phyloP scores from a whole-genome alignment of 192 early-diverging fungal genomes.

The Gigaspora rosea region DNA sequence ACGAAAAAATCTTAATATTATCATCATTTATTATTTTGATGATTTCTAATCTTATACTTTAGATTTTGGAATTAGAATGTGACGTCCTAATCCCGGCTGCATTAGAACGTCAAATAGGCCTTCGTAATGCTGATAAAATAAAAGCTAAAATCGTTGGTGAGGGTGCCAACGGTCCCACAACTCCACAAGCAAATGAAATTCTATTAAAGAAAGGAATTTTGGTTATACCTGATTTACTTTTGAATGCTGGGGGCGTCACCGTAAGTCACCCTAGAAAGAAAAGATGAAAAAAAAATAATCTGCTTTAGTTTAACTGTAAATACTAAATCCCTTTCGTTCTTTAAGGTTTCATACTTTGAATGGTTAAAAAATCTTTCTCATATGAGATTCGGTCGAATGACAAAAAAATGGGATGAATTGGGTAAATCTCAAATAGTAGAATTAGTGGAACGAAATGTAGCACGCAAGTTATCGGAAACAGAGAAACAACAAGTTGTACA shows the following conservation, averaged over 20 bases:
- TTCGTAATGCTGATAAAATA: constrained; percentile 70
- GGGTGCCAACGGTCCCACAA: constrained; percentile 81
- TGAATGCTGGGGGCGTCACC: constrained; percentile 84
- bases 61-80: constrained; percentile 69
- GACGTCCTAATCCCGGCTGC: constrained; percentile 83
- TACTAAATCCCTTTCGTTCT: neutral
- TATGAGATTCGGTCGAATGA: constrained; percentile 84
- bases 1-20: too few relatives aligned
- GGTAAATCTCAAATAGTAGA: constrained; percentile 69
- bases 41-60: neutral
- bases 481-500: constrained; percentile 78
- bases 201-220: constrained; percentile 60
- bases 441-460: constrained; percentile 76
- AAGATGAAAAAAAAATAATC: neutral
- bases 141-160: constrained; percentile 82
- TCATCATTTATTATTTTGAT: too few relatives aligned
- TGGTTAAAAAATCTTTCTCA: constrained; percentile 88
- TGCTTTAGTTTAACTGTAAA: neutral
- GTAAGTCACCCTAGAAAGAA: constrained; percentile 64
- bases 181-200: constrained; percentile 70
- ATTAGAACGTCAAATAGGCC: constrained; percentile 77
- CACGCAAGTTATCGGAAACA: constrained; percentile 67
- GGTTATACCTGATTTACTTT: constrained; percentile 73
- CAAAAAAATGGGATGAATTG: constrained; percentile 79
- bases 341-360: constrained; percentile 46